phyloP scores from a whole-genome alignment of 441 rosid species.

The Syzygium syzygioides region DNA sequence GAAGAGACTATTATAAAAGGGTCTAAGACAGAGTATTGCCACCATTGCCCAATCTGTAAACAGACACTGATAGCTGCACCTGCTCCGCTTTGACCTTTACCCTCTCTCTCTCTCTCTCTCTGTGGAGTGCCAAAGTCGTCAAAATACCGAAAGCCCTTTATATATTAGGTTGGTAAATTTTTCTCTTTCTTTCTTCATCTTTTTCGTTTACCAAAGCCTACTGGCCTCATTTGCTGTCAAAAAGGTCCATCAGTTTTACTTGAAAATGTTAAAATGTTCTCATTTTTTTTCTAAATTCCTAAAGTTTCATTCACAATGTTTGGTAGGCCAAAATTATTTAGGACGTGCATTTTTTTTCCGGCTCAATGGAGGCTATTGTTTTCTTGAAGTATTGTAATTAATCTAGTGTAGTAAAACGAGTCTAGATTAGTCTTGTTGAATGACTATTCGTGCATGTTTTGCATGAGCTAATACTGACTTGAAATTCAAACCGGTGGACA shows the following conservation, averaged over 20 bases:
- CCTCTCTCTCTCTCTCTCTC: not conserved
- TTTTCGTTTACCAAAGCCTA: not conserved
- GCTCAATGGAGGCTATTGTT: not conserved
- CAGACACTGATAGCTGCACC: slow-evolving; percentile 28
- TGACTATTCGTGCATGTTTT: not conserved
- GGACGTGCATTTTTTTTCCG: not conserved
- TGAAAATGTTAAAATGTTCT: not conserved
- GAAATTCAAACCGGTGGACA: not conserved
- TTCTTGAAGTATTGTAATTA: not conserved
- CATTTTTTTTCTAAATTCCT: not conserved
- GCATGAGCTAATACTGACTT: not conserved
- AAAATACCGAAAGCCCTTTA: not conserved
- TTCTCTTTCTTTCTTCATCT: not conserved
- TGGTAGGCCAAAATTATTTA: not conserved
- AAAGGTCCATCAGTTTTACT: not conserved
- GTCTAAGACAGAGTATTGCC: slow-evolving; percentile 19
- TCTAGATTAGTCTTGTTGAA: not conserved
- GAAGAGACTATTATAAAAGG: not conserved
- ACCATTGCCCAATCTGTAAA: slow-evolving; percentile 25
- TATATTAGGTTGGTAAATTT: not conserved
- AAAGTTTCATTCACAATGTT: not conserved
- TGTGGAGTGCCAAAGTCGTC: not conserved
- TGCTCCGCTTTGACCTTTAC: slow-evolving; percentile 67
- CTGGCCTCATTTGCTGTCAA: not conserved
- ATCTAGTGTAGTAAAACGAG: not conserved